These are phyloP conservation scores for Sphaerulina vaccinii DNA, from an alignment of 2,329 filamentous ascomycete genomes.

Conservation along the genomic window DNA sequence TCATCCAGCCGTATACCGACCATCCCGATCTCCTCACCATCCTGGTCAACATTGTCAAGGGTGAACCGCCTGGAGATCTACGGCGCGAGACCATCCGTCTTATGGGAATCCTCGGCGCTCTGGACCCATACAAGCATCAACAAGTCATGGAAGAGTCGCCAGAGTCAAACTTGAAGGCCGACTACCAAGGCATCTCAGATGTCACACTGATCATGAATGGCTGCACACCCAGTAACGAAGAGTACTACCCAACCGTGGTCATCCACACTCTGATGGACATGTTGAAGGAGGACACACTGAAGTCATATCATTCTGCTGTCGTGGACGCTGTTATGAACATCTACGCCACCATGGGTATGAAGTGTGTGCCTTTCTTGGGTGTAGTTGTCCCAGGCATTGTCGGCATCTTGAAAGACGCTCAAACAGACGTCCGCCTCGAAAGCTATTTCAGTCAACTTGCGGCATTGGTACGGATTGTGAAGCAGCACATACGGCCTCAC, in stretches of 20 bases:
- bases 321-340: slow-evolving; percentile 99
- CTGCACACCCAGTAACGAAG: slow-evolving; percentile 91
- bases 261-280: slow-evolving; percentile 94
- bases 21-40: slow-evolving; percentile 92
- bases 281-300: slow-evolving; percentile 83
- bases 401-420: slow-evolving; percentile 78
- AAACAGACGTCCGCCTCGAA: slow-evolving; percentile 66
- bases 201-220: slow-evolving; percentile 98
- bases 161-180: slow-evolving; percentile 70
- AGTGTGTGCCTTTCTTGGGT: slow-evolving; percentile 91
- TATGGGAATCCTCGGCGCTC: slow-evolving; percentile 88
- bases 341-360: slow-evolving; percentile 91
- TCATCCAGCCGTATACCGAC: slow-evolving; percentile 92
- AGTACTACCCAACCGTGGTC: slow-evolving; percentile 97
- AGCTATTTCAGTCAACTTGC: slow-evolving; percentile 98
- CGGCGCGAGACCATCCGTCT: slow-evolving; percentile 94
- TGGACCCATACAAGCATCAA: slow-evolving; percentile 95
- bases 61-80: slow-evolving; percentile 80
- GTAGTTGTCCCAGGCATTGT: slow-evolving; percentile 95
- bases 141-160: slow-evolving; percentile 88
- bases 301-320: slow-evolving; percentile 87
- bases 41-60: slow-evolving; percentile 89
- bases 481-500: slow-evolving; percentile 92
- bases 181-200: slow-evolving; percentile 74
- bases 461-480: slow-evolving; percentile 88